Conservation (phyloP, 1,284 basidiomycete genomes). For the Termitomyces sp. region DNA sequence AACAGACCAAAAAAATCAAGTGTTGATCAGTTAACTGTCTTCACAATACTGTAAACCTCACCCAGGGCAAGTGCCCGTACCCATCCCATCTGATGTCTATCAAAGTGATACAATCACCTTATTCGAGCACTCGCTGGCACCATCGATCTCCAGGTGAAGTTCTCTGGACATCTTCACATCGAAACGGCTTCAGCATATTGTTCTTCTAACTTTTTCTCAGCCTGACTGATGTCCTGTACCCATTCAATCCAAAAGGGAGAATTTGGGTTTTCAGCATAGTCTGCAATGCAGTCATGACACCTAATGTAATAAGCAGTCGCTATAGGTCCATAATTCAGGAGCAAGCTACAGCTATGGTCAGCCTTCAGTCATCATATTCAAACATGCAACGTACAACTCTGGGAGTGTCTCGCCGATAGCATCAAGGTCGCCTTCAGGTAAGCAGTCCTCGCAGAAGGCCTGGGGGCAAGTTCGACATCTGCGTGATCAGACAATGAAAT, state of each 20-base stretch:
- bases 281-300: constrained; percentile 38
- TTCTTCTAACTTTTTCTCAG: constrained; percentile 10
- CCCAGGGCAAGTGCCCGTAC: no score
- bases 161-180: not conserved
- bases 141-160: no score
- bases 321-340: constrained; percentile 34
- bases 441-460: constrained; percentile 58
- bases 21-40: no score
- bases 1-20: not conserved
- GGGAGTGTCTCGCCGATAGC: constrained; percentile 50
- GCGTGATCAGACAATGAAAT: not conserved
- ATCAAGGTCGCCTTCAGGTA: constrained; percentile 42
- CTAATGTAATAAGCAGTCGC: constrained; percentile 41
- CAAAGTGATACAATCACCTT: no score
- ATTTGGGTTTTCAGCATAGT: constrained; percentile 17
- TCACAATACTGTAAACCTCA: no score
- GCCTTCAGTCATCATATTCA: constrained; percentile 2
- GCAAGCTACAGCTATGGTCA: constrained; percentile 23
- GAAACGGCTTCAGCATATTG: not conserved
- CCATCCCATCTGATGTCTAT: no score
- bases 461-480: constrained; percentile 56
- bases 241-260: constrained; percentile 17
- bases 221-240: constrained; percentile 11
- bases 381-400: constrained; percentile 42
- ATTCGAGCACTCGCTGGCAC: no score